Conservation (phyloP, 305 asterid species). For the Solanum hybrid region DNA sequence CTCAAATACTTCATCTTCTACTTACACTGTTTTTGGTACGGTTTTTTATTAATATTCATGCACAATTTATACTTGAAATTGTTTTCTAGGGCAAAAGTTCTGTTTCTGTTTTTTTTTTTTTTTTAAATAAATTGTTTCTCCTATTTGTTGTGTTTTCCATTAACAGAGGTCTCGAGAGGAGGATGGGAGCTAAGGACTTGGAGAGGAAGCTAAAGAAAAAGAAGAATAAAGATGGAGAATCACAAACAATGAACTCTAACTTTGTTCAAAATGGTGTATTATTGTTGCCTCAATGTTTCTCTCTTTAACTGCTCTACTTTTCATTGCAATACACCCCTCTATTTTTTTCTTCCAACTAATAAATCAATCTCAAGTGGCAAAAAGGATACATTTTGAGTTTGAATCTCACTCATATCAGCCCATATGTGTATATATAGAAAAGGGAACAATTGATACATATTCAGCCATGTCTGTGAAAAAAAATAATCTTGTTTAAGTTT, state of each 20-base stretch:
- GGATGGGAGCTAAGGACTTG: conserved; percentile 22
- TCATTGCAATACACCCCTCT: background rate
- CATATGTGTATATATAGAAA: background rate
- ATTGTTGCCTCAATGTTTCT: background rate
- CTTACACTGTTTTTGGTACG: background rate
- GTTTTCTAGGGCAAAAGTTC: background rate
- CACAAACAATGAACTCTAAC: conserved; percentile 1
- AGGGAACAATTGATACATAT: background rate
- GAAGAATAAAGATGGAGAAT: conserved; percentile 5
- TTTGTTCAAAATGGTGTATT: conserved; percentile 17
- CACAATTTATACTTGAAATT: background rate
- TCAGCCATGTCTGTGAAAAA: background rate
- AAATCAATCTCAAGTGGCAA: background rate
- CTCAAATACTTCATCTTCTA: background rate
- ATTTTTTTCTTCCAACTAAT: background rate
- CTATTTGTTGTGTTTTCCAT: background rate
- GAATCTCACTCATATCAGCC: background rate
- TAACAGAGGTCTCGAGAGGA: background rate
- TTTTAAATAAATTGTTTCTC: background rate
- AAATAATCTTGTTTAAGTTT: background rate
- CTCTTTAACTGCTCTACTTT: background rate
- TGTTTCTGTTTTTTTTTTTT: background rate
- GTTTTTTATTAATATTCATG: background rate
- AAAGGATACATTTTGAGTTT: background rate
- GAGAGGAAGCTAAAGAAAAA: conserved; percentile 19